phyloP scores from a whole-genome alignment of 2,329 filamentous ascomycete species.

The Mycogone perniciosa region DNA sequence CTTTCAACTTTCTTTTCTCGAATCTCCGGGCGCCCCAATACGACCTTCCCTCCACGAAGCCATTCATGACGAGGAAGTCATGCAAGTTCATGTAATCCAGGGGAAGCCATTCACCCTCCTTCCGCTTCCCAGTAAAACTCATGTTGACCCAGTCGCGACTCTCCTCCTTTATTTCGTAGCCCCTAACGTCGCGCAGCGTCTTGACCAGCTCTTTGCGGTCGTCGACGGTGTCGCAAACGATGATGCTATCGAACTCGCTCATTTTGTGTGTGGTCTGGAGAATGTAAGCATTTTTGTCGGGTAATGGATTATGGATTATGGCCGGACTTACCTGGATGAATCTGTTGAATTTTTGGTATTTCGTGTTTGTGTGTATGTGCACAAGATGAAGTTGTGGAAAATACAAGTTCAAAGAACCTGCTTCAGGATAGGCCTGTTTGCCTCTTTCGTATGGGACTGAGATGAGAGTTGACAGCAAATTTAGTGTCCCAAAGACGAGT shows the following conservation, averaged over 20 bases:
- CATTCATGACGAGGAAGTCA: not conserved
- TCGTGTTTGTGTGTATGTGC: too few relatives aligned
- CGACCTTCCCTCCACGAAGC: not conserved
- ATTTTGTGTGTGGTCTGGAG: not conserved
- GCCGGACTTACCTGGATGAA: too few relatives aligned
- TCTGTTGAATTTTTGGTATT: too few relatives aligned
- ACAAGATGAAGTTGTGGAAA: too few relatives aligned
- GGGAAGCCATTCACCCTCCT: not conserved
- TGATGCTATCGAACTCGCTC: slow-evolving; percentile 4
- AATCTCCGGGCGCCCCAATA: slow-evolving; percentile 4
- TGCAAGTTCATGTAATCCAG: not conserved
- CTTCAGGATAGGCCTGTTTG: too few relatives aligned
- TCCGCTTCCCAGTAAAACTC: not conserved
- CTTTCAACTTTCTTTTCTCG: not conserved
- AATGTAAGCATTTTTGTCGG: too few relatives aligned
- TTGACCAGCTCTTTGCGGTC: not conserved
- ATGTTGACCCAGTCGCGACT: slow-evolving; percentile 1
- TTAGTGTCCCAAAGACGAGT: too few relatives aligned
- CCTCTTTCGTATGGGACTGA: too few relatives aligned
- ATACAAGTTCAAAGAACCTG: too few relatives aligned
- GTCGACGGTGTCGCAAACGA: not conserved
- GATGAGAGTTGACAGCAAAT: too few relatives aligned
- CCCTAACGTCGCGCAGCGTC: not conserved
- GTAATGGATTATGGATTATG: too few relatives aligned
- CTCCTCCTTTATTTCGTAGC: not conserved